Evolutionary conservation across 331 rosid species (phyloP), one percentile per base, ranked within the genome.

Genomic region (Phaseolus coccineus): DNA sequence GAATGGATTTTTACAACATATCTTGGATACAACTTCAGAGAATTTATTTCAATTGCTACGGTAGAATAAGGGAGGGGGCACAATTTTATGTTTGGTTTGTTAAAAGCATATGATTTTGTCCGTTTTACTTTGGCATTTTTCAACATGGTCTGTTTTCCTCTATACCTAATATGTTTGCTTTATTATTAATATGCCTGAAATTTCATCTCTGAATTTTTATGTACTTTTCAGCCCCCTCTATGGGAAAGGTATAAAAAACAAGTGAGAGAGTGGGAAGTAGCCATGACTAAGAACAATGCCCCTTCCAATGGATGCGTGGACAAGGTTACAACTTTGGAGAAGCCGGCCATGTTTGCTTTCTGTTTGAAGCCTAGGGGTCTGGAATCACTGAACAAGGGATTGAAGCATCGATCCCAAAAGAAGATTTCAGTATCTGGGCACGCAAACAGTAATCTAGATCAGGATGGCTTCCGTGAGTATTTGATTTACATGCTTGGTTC

Each of bases 361-460:
- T 96, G 99, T 85, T 73, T 91, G 86, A 96, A 93, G 86, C 99
- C 99, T 57, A 87, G 97, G 79, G 99, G 98, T 25, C 82, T 96
- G 84, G 97, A 93, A 84, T 87, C 88, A 79, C 84, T 79, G 62
- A 90, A 91, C 87, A 93, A 84, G 85, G 99, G 92, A 64, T 87
- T 93, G 22, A 96, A 87, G 68, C 96, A 93, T 55, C 87, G 99
- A 78, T 89, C 99, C 2, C 98, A 93, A 13, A 90, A 85, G 90
- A 96, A 46, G 80, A 73, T 84, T 81, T 89, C 95, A 27, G 77
- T 93, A 80, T 71, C 94, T 62, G 93, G 93, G 68, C 96, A 89
- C 22, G 78, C 80, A 66, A 79, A 83, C 85, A 71, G 77, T 68
- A 64, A 86, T 10, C 62, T 84, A 7, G 89, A 96, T 83, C 98